Conservation (phyloP, 495 filamentous ascomycete species). For the Tuber brumale region DNA sequence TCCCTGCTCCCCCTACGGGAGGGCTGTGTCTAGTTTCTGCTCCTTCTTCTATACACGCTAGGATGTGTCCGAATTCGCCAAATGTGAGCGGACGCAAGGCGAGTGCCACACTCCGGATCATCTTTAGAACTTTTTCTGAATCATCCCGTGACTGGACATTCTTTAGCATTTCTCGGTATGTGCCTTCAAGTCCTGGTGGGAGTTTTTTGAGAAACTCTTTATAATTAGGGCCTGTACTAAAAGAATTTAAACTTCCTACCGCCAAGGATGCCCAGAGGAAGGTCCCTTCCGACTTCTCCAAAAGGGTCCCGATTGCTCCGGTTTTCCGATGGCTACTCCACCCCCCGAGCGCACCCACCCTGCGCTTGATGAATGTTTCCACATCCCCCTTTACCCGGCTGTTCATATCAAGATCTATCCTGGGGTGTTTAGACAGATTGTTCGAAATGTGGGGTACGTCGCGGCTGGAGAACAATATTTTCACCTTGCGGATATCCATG, state of each 20-base stretch:
- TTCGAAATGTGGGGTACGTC: too few species aligned
- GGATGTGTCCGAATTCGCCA: neutral
- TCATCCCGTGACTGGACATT: neutral
- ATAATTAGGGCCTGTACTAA: neutral
- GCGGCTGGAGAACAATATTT: too few species aligned
- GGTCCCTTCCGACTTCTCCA: neutral
- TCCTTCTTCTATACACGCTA: neutral
- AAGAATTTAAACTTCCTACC: neutral
- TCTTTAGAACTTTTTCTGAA: neutral
- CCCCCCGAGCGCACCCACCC: neutral
- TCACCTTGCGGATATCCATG: too few species aligned
- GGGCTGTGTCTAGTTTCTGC: neutral
- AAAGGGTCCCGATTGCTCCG: neutral
- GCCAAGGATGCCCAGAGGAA: neutral
- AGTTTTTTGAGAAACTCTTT: neutral
- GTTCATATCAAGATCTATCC: neutral
- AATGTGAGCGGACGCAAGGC: neutral
- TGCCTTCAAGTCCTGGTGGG: neutral
- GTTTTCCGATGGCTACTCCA: neutral
- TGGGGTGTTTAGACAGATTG: neutral
- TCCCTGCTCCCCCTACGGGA: fast-evolving
- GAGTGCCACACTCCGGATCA: neutral
- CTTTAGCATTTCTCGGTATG: neutral
- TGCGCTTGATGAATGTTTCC: neutral
- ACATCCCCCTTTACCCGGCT: neutral